These are phyloP conservation scores for Alnus glutinosa DNA, from an alignment of 306 rosid species.

Conservation along the genomic window DNA sequence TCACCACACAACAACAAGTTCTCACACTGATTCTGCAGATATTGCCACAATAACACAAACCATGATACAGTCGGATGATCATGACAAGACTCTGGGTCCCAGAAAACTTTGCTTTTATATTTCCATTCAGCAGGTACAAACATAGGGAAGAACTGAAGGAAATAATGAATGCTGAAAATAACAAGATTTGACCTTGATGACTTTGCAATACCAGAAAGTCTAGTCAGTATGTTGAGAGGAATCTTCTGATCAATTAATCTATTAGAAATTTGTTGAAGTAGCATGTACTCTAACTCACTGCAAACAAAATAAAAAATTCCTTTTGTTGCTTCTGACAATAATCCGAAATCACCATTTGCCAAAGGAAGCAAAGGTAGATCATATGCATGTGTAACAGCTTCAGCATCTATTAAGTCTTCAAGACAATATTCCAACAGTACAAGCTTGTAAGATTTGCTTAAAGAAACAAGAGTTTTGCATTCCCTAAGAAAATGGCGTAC, in stretches of 20 bases:
- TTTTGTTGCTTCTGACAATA: slow-evolving; percentile 58
- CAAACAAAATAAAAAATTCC: slow-evolving; percentile 80
- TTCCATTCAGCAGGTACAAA: slow-evolving; percentile 91
- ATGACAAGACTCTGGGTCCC: slow-evolving; percentile 71
- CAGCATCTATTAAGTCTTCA: slow-evolving; percentile 89
- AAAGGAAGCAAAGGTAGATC: slow-evolving; percentile 81
- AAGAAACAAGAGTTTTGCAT: slow-evolving; percentile 40
- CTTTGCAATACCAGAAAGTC: slow-evolving; percentile 85
- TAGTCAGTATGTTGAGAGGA: slow-evolving; percentile 54
- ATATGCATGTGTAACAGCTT: slow-evolving; percentile 71
- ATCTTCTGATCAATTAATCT: slow-evolving; percentile 69
- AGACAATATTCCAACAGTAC: slow-evolving; percentile 88
- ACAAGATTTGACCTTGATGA: slow-evolving; percentile 70
- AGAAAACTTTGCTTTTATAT: slow-evolving; percentile 68
- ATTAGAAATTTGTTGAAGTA: slow-evolving; percentile 62
- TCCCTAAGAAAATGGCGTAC: slow-evolving; percentile 83
- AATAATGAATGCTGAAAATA: slow-evolving; percentile 56
- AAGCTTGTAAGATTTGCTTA: slow-evolving; percentile 65
- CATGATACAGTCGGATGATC: slow-evolving; percentile 78
- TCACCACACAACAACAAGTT: slow-evolving; percentile 65
- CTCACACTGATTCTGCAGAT: slow-evolving; percentile 58
- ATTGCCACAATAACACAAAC: slow-evolving; percentile 80
- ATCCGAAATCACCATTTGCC: slow-evolving; percentile 86
- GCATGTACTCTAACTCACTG: slow-evolving; percentile 68
- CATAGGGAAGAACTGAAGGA: slow-evolving; percentile 65